Conservation (phyloP, 2,329 filamentous ascomycete species). For the Mycosphaerella arachidis region DNA sequence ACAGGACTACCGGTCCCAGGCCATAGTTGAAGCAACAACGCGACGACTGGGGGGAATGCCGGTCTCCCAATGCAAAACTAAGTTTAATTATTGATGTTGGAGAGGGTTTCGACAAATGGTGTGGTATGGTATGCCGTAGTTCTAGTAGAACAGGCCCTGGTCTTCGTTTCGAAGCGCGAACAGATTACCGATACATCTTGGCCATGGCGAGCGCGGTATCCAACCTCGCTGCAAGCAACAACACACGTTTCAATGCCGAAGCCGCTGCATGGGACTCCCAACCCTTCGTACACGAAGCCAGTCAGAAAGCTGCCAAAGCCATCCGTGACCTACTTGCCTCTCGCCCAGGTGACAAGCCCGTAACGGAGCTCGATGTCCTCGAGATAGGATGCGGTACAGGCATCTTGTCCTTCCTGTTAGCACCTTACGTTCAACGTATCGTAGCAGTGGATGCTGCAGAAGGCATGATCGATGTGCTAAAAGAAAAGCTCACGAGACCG, state of each 20-base stretch:
- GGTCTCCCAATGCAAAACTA: no score
- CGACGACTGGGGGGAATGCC: no score
- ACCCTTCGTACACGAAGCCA: conserved; percentile 25
- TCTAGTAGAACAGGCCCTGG: neutral
- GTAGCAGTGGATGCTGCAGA: conserved; percentile 26
- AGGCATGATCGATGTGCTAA: conserved; percentile 26
- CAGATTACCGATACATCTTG: no score
- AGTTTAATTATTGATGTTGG: neutral
- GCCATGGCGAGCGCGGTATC: conserved; percentile 25
- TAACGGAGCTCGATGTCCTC: conserved; percentile 14
- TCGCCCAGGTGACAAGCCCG: neutral
- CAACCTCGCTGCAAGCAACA: conserved; percentile 15
- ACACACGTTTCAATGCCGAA: conserved; percentile 25
- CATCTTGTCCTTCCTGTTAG: conserved; percentile 23
- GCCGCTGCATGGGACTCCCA: conserved; percentile 24
- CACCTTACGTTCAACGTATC: conserved; percentile 16
- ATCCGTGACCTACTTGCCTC: conserved; percentile 8
- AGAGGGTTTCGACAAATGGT: neutral
- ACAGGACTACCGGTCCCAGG: neutral
- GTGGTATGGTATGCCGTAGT: neutral
- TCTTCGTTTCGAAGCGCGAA: neutral
- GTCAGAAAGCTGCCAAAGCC: conserved; percentile 17
- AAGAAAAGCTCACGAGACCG: conserved; percentile 17
- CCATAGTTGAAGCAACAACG: neutral
- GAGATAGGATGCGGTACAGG: conserved; percentile 28